Conservation (phyloP, 352 stramenopile species). For the Globisporangium nunn region DNA sequence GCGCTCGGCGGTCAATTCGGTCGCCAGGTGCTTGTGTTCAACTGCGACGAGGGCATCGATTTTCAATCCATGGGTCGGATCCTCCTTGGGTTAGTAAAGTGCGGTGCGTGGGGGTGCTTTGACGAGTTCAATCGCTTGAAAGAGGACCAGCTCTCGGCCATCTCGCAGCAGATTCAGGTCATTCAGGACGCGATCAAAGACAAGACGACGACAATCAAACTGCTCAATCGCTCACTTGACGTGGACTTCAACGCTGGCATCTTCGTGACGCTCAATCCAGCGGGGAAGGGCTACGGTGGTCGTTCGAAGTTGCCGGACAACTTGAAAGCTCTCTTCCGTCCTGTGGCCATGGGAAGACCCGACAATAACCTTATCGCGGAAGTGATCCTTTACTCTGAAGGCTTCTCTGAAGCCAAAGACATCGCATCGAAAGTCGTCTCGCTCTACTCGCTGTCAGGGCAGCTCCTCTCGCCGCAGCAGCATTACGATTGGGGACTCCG, state of each 20-base stretch:
- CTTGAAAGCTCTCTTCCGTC: slow-evolving; percentile 92
- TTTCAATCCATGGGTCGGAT: slow-evolving; percentile 93
- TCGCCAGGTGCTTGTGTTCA: slow-evolving; percentile 90
- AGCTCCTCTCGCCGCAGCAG: slow-evolving; percentile 86
- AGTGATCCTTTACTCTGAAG: slow-evolving; percentile 90
- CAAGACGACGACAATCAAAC: slow-evolving; percentile 47
- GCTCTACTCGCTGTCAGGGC: slow-evolving; percentile 83
- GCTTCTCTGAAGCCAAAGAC: slow-evolving; percentile 86
- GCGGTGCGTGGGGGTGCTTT: slow-evolving; percentile 94
- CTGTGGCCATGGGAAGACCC: slow-evolving; percentile 88
- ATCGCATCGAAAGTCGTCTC: slow-evolving; percentile 89
- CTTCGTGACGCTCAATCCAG: slow-evolving; percentile 94
- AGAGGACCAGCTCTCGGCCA: slow-evolving; percentile 90
- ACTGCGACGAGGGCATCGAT: slow-evolving; percentile 94
- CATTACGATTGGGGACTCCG: slow-evolving; percentile 94
- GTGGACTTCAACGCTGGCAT: slow-evolving; percentile 93
- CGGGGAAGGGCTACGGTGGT: slow-evolving; percentile 91
- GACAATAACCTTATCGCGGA: slow-evolving; percentile 94
- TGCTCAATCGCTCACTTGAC: slow-evolving; percentile 82
- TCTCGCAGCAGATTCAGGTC: slow-evolving; percentile 93
- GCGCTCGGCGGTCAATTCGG: slow-evolving; percentile 88
- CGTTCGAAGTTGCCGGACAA: slow-evolving; percentile 92
- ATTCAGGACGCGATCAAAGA: slow-evolving; percentile 94
- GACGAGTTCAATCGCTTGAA: slow-evolving; percentile 96
- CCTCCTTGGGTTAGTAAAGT: slow-evolving; percentile 93